Conservation (phyloP, 1,139 yeast species). For the Yamadazyma dendronema region DNA sequence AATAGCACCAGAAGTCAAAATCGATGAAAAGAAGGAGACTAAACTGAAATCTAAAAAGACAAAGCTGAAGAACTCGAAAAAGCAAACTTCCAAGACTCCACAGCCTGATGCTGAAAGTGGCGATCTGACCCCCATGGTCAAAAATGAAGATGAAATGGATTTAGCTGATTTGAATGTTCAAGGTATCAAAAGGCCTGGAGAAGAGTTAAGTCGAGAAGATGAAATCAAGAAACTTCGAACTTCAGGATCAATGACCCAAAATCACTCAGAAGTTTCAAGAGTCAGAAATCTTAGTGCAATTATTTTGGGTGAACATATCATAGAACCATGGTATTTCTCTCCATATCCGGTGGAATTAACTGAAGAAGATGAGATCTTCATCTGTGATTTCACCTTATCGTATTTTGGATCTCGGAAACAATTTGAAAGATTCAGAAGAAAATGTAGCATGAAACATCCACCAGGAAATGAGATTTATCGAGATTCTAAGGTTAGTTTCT, state of each 20-base stretch:
- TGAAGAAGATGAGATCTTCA: slow-evolving; percentile 83
- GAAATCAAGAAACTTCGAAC: slow-evolving; percentile 91
- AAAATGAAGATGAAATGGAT: slow-evolving; percentile 72
- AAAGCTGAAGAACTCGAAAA: slow-evolving; percentile 20
- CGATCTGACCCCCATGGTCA: slow-evolving; percentile 24
- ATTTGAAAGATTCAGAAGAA: slow-evolving; percentile 84
- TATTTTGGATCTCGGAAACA: slow-evolving; percentile 89
- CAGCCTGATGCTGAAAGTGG: slow-evolving; percentile 13
- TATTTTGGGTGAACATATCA: slow-evolving; percentile 84
- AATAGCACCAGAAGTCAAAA: slow-evolving; percentile 67
- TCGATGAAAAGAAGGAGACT: slow-evolving; percentile 41
- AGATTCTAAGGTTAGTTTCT: slow-evolving; percentile 73
- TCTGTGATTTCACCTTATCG: slow-evolving; percentile 87
- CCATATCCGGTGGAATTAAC: slow-evolving; percentile 95
- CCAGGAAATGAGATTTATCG: slow-evolving; percentile 98
- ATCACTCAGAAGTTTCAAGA: slow-evolving; percentile 82
- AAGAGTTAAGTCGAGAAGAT: slow-evolving; percentile 78
- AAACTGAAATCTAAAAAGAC: slow-evolving; percentile 25
- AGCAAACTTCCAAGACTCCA: slow-evolving; percentile 16
- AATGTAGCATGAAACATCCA: slow-evolving; percentile 88
- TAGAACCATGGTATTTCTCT: slow-evolving; percentile 98
- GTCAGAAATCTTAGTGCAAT: slow-evolving; percentile 79
- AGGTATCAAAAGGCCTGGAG: slow-evolving; percentile 65
- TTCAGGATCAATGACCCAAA: slow-evolving; percentile 95
- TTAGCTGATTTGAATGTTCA: slow-evolving; percentile 83